These are phyloP conservation scores for Cylindrotheca closterium DNA, from an alignment of 108 stramenopile genomes.

Conservation along the genomic window DNA sequence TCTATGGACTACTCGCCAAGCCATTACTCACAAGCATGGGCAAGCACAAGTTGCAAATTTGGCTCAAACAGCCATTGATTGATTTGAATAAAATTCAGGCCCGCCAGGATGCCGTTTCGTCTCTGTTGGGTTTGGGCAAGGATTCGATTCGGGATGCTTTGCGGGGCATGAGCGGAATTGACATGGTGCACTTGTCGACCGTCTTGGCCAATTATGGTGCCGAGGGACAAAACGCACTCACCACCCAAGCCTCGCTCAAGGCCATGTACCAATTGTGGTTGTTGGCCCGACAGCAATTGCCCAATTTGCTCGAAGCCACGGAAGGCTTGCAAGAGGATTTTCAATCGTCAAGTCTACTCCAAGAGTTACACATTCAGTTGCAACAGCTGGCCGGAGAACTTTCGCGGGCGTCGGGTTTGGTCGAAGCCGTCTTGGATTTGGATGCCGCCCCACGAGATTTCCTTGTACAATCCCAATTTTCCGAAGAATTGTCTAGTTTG, in stretches of 20 bases:
- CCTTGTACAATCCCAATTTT: constrained; percentile 61
- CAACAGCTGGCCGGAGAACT: constrained; percentile 34
- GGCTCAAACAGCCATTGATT: constrained; percentile 83
- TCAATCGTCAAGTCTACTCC: constrained; percentile 8
- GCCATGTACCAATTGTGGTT: constrained; percentile 73
- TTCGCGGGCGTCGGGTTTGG: constrained; percentile 39
- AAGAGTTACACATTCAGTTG: constrained; percentile 10
- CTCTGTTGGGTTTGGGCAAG: constrained; percentile 61
- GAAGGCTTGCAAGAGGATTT: constrained; percentile 15
- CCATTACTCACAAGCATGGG: constrained; percentile 74
- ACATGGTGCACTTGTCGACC: constrained; percentile 31
- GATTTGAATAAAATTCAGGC: constrained; percentile 43
- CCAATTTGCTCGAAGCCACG: constrained; percentile 52
- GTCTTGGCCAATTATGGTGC: constrained; percentile 28
- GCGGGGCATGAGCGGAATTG: constrained; percentile 45
- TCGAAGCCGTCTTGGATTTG: constrained; percentile 77
- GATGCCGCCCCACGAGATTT: constrained; percentile 87
- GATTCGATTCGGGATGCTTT: constrained; percentile 73
- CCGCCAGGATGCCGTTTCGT: constrained; percentile 73
- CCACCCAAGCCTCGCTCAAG: constrained; percentile 61
- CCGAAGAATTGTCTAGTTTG: constrained; percentile 70
- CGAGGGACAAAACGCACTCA: neutral
- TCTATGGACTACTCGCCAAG: constrained; percentile 68
- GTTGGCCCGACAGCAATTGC: constrained; percentile 60
- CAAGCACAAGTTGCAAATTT: constrained; percentile 55